Base-by-base conservation (phyloP, 2,329 filamentous ascomycete species). In the Trichoderma hamatum region DNA sequence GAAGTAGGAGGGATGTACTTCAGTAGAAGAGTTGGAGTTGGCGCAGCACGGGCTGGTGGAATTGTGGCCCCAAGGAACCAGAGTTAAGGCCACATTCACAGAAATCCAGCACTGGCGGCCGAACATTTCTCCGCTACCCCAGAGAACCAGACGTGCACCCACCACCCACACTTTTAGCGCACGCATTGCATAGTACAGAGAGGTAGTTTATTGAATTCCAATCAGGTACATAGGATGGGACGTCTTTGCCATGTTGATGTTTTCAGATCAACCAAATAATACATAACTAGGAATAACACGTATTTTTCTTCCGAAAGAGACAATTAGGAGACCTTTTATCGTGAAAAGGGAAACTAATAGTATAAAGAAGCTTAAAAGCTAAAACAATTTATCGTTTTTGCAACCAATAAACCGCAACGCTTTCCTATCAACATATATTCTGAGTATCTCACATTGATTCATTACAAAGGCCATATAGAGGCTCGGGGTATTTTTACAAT, bases 61-160 rank as follows among this genome's bases (percentile, higher is more conserved):
- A 76, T 75, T 75, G 72, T 74, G 72, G 75, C 71, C 70, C 71
- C 70, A 70, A 56, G 39, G 72, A 73, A 70, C 70, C 71, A 72
- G 74, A 80, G 78, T 81, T 81, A 77, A 82, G 80, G 80, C 80
- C 80, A 82, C 80, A 78, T 81, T 81, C 80, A 72, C 80, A 79
- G 76, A 80, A 80, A 76, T 71, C 54, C 55, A 71, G 71, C 32
- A 70, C 72, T 36, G 46, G 65, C 78, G 78, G 77, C 68, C 49
- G 67, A 80, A 79, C 70, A 65, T 77, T 80, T 74, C 71, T 80
- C 79, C 79, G 79, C 36, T 58, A 58, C 58, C 39, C 51, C 63
- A 64, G 68, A 62, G 36, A 56, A 34, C 1, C 3, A 11, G 10
- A 13, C 46, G 46, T n/a, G 46, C 28, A 52, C 16, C 21, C 26